Conservation (phyloP, 306 rosid species). For the Albizia julibrissin region DNA sequence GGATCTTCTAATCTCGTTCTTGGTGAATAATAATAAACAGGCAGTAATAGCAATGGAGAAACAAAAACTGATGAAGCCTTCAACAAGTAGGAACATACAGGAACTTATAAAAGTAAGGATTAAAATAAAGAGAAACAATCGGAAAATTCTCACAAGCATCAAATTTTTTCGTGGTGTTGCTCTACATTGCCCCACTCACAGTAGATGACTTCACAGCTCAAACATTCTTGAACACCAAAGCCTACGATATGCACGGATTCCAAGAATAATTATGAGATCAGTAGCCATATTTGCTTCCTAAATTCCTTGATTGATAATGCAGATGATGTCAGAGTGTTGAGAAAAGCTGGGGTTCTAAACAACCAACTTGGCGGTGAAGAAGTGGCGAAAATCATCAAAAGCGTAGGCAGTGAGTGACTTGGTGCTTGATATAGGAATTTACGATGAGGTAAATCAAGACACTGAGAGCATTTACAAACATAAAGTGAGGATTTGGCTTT, state of each 20-base stretch:
- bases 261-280: background rate
- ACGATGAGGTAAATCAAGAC: background rate
- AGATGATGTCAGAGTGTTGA: background rate
- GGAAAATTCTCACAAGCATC: background rate
- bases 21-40: too few relatives aligned
- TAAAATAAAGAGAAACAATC: background rate
- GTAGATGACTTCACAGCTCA: background rate
- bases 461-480: background rate
- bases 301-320: background rate
- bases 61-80: too few relatives aligned
- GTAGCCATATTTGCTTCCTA: background rate
- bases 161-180: too few relatives aligned
- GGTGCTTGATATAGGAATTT: background rate
- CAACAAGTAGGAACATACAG: background rate
- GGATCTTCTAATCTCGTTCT: too few relatives aligned
- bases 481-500: background rate
- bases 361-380: background rate
- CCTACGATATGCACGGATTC: background rate
- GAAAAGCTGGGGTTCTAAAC: background rate
- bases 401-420: background rate
- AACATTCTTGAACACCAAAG: background rate
- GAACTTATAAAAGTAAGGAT: background rate
- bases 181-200: background rate
- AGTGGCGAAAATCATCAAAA: background rate
- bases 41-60: too few relatives aligned